These are phyloP conservation scores for Aspergillus oerlinghausenensis DNA, from an alignment of 2,329 filamentous ascomycete genomes.

Conservation along the genomic window DNA sequence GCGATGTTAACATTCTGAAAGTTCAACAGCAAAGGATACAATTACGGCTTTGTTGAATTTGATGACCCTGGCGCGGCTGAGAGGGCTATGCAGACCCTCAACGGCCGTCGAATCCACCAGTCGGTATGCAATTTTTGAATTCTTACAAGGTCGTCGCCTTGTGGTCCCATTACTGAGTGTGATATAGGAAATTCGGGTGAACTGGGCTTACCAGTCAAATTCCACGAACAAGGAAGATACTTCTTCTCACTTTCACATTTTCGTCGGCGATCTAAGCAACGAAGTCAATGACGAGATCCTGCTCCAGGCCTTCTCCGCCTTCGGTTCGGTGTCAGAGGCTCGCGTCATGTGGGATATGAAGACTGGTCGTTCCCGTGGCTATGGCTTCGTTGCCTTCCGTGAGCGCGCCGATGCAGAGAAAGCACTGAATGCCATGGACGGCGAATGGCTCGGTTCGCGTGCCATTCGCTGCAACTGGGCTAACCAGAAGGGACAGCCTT, in stretches of 20 bases:
- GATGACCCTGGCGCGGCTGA: slow-evolving; percentile 96
- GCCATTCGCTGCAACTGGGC: slow-evolving; percentile 99
- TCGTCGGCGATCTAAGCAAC: slow-evolving; percentile 95
- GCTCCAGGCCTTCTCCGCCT: slow-evolving; percentile 89
- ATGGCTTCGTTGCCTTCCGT: slow-evolving; percentile 96
- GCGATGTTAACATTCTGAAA: slow-evolving; percentile 21
- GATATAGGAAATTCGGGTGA: slow-evolving; percentile 88
- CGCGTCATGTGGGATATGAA: slow-evolving; percentile 99
- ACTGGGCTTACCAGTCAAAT: slow-evolving; percentile 99
- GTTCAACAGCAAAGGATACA: slow-evolving; percentile 84
- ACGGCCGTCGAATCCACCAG: slow-evolving; percentile 91
- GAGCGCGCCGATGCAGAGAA: slow-evolving; percentile 93
- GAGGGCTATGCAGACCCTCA: slow-evolving; percentile 93
- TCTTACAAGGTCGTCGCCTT: neutral
- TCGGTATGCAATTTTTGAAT: slow-evolving; percentile 59
- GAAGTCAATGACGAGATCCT: slow-evolving; percentile 98
- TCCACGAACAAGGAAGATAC: slow-evolving; percentile 93
- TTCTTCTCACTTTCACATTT: slow-evolving; percentile 97
- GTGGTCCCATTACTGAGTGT: slow-evolving; percentile 12
- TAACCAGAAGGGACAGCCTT: slow-evolving; percentile 99
- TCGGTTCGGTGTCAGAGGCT: slow-evolving; percentile 92
- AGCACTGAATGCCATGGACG: slow-evolving; percentile 95
- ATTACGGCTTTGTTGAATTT: slow-evolving; percentile 98
- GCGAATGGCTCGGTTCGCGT: slow-evolving; percentile 96
- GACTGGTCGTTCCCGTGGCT: slow-evolving; percentile 93